Evolutionary conservation across 768 basidiomycete species (phyloP).

Genomic region (Mrakia blollopis): DNA sequence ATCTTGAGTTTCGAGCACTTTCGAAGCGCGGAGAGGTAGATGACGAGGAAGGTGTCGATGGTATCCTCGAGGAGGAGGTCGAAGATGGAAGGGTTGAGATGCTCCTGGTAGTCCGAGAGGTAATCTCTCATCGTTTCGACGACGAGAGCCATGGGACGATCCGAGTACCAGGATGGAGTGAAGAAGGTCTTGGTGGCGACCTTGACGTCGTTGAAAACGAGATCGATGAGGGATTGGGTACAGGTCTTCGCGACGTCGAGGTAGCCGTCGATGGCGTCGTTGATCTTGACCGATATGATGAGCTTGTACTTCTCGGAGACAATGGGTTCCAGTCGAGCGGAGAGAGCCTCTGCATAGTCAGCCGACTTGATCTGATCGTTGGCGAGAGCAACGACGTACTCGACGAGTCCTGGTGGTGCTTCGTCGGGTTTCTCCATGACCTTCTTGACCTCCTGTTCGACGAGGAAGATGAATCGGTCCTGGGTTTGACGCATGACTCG

Average conservation of each 20-base stretch:
- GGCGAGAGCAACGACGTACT: constrained; percentile 92
- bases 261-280: constrained; percentile 96
- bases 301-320: constrained; percentile 87
- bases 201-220: constrained; percentile 91
- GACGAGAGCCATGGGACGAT: constrained; percentile 65
- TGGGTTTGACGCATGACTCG: constrained; percentile 86
- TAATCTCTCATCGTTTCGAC: constrained; percentile 95
- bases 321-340: constrained; percentile 77
- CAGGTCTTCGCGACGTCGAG: constrained; percentile 97
- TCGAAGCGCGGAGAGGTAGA: constrained; percentile 80
- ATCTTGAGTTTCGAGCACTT: constrained; percentile 75
- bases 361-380: constrained; percentile 97
- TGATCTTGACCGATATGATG: constrained; percentile 76
- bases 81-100: constrained; percentile 81
- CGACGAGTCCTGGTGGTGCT: constrained; percentile 77
- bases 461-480: constrained; percentile 73
- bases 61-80: constrained; percentile 90
- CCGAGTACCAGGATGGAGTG: constrained; percentile 76
- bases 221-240: constrained; percentile 85
- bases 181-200: constrained; percentile 80
- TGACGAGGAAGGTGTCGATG: constrained; percentile 80
- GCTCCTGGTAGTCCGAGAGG: constrained; percentile 88
- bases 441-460: constrained; percentile 81
- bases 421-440: constrained; percentile 85
- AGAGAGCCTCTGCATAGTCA: constrained; percentile 82